phyloP scores from a whole-genome alignment of 805 yeast genomes.

The Monosporozyma aerobia region DNA sequence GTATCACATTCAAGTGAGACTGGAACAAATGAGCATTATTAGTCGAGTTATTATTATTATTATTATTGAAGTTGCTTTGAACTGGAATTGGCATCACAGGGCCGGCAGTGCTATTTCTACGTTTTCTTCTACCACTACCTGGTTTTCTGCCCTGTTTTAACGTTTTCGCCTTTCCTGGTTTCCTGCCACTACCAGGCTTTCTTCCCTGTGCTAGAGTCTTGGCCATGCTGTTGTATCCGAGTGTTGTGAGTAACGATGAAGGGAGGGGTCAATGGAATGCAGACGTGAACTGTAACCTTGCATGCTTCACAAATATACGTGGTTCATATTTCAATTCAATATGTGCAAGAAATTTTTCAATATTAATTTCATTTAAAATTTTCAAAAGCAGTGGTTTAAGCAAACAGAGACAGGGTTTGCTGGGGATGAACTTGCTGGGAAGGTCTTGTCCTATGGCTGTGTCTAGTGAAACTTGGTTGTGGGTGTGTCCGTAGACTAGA shows the following conservation, averaged over 20 bases:
- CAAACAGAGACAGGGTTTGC: background rate
- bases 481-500: no score
- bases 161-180: slow-evolving; percentile 30
- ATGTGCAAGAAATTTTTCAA: background rate
- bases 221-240: slow-evolving; percentile 15
- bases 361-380: background rate
- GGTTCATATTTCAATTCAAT: background rate
- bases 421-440: background rate
- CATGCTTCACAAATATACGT: background rate
- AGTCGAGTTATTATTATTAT: background rate
- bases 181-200: slow-evolving; percentile 30
- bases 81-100: background rate
- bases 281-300: background rate
- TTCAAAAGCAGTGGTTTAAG: background rate
- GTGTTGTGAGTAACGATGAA: background rate
- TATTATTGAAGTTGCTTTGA: background rate
- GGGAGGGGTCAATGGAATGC: no score
- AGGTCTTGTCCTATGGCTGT: no score
- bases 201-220: slow-evolving; percentile 30
- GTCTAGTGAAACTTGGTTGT: no score
- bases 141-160: slow-evolving; percentile 28
- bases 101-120: slow-evolving; percentile 1
- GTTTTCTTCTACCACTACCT: slow-evolving; percentile 27
- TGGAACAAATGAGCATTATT: background rate
- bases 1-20: background rate